Conservation (phyloP, 768 basidiomycete species). For the Russula ochroleuca region DNA sequence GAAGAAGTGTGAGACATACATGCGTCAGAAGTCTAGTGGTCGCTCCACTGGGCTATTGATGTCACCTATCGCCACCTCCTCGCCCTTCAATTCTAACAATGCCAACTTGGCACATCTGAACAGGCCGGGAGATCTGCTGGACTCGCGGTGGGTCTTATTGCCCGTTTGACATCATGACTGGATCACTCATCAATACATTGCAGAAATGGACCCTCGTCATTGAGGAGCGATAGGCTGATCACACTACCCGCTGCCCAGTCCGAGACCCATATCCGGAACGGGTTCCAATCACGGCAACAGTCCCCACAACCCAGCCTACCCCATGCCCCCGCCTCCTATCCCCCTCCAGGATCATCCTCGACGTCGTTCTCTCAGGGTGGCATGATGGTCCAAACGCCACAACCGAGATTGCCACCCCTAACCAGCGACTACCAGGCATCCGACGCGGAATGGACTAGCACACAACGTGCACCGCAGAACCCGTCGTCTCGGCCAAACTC, state of each 20-base stretch:
- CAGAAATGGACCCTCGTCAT: conserved; percentile 9
- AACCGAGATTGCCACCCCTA: conserved; percentile 30
- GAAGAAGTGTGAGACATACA: conserved; percentile 92
- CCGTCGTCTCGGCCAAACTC: conserved; percentile 23
- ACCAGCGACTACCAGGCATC: conserved; percentile 9
- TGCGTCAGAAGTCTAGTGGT: conserved; percentile 61
- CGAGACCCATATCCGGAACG: conserved; percentile 25
- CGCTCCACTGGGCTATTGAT: conserved; percentile 42
- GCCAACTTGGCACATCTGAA: conserved; percentile 24
- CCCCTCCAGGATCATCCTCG: conserved; percentile 34
- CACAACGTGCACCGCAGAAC: conserved; percentile 21
- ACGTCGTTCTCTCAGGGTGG: conserved; percentile 42
- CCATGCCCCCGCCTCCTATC: conserved; percentile 17
- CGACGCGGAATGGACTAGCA: conserved; percentile 25
- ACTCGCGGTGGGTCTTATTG: conserved; percentile 20
- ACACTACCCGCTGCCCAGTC: conserved; percentile 20
- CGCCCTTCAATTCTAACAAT: conserved; percentile 40
- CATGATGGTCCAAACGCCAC: conserved; percentile 42
- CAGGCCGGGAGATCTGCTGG: conserved; percentile 20
- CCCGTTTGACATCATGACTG: neutral
- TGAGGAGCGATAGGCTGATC: conserved; percentile 13
- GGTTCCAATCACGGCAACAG: conserved; percentile 25
- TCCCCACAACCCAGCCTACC: conserved; percentile 21
- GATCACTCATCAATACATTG: neutral
- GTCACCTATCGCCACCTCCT: conserved; percentile 38